Conservation (phyloP, 2,329 filamentous ascomycete species). For the Ophiocordyceps unilateralis region DNA sequence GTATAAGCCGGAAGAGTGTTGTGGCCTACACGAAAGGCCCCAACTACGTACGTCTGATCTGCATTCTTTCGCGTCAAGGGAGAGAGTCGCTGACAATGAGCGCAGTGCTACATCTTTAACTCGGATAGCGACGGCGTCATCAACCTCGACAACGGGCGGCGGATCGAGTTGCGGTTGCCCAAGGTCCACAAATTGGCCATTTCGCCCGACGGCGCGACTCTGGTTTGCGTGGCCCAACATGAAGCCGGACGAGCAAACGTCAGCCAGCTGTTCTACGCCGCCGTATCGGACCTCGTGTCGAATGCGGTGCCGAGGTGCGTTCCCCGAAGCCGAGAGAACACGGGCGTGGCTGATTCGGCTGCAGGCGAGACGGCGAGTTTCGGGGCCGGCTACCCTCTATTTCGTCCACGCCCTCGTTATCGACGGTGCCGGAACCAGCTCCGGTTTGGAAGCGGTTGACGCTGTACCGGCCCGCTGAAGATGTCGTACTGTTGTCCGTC, state of each 20-base stretch:
- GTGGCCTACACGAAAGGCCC: not conserved
- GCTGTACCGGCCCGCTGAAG: not conserved
- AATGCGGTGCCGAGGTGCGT: too few relatives aligned
- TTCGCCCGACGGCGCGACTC: not conserved
- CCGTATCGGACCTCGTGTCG: too few relatives aligned
- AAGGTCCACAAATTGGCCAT: not conserved
- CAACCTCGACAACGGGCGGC: not conserved
- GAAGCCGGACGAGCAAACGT: not conserved
- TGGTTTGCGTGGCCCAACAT: not conserved
- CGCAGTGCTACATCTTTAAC: not conserved
- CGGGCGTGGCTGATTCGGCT: too few relatives aligned
- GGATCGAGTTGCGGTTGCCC: not conserved
- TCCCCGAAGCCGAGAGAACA: too few relatives aligned
- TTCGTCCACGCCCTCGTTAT: too few relatives aligned
- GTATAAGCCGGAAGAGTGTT: not conserved
- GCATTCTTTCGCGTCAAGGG: not conserved
- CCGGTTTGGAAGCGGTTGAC: too few relatives aligned
- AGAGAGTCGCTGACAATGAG: not conserved
- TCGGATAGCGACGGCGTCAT: not conserved
- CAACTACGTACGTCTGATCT: not conserved
- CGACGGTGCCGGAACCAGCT: too few relatives aligned
- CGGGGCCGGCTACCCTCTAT: too few relatives aligned
- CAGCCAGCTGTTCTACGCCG: too few relatives aligned
- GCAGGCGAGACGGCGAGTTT: too few relatives aligned
- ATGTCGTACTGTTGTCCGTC: not conserved